These are phyloP conservation scores for Acanthamoeba triangularis DNA, from an alignment of 208 protist species.

Conservation along the genomic window DNA sequence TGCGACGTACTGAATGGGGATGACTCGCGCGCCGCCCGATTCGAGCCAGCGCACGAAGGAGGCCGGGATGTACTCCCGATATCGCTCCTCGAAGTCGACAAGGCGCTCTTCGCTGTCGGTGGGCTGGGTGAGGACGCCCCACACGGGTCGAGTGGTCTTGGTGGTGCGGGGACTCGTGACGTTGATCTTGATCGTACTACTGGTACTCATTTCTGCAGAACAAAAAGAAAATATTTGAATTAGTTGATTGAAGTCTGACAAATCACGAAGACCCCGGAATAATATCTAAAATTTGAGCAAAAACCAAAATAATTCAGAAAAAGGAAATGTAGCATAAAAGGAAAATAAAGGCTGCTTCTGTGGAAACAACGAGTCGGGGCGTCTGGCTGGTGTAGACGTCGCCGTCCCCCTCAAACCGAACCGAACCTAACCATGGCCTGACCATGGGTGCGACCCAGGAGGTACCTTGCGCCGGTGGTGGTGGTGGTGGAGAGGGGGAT, in stretches of 20 bases:
- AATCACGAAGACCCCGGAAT: not conserved
- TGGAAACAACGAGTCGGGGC: not conserved
- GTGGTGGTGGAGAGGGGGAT: not conserved
- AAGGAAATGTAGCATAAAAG: not conserved
- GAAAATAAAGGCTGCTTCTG: not conserved
- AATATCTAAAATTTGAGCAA: no score
- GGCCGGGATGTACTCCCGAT: conserved; percentile 83
- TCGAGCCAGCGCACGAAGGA: conserved; percentile 89
- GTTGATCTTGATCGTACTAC: conserved; percentile 2
- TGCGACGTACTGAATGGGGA: conserved; percentile 77
- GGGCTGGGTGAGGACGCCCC: conserved; percentile 84
- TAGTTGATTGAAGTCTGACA: not conserved
- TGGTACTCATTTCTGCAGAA: conserved; percentile 9
- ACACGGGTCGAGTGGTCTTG: conserved; percentile 73
- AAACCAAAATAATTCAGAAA: not conserved
- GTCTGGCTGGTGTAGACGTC: no score
- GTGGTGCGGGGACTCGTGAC: not conserved
- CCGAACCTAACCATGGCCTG: not conserved
- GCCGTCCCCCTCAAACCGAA: not conserved
- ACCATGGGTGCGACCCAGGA: conserved; percentile 5
- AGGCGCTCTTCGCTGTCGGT: not conserved
- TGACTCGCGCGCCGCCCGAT: conserved; percentile 81
- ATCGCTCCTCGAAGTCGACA: not conserved
- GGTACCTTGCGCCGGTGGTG: not conserved
- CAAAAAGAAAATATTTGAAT: not conserved